Evolutionary conservation across 2,329 filamentous ascomycete genomes (phyloP).

Genomic region (Aspergillus jensenii): DNA sequence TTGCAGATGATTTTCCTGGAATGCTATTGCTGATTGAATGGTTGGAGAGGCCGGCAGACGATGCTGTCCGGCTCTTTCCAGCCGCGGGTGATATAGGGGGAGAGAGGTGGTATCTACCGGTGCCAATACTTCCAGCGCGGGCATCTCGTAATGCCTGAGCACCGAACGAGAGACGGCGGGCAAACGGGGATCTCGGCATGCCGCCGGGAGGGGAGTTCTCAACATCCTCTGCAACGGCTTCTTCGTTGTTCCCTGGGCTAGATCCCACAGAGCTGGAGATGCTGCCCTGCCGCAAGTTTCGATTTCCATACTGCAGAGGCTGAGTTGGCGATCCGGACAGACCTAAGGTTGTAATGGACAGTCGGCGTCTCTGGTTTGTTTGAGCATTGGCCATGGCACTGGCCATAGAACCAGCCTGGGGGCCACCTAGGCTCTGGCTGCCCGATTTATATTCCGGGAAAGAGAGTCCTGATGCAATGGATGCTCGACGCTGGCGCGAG

Average conservation of each 20-base stretch:
- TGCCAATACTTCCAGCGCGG: constrained; percentile 62
- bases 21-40: constrained; percentile 14
- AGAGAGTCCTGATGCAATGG: constrained; percentile 42
- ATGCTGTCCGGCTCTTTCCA: constrained; percentile 26
- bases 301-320: constrained; percentile 51
- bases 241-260: constrained; percentile 40
- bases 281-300: constrained; percentile 61
- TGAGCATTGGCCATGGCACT: constrained; percentile 50
- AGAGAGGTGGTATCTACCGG: constrained; percentile 56
- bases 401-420: constrained; percentile 50
- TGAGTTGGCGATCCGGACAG: constrained; percentile 70
- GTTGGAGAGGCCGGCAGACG: constrained; percentile 22
- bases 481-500: constrained; percentile 46
- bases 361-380: constrained; percentile 58
- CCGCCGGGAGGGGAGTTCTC: constrained; percentile 60
- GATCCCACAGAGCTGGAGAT: constrained; percentile 62
- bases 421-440: constrained; percentile 16
- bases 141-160: constrained; percentile 74
- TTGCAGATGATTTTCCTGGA: constrained; percentile 33
- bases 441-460: constrained; percentile 40
- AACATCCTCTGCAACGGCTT: constrained; percentile 62
- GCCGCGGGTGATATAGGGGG: constrained; percentile 32
- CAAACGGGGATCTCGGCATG: constrained; percentile 66
- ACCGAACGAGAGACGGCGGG: constrained; percentile 86
- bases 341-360: constrained; percentile 73